Percentiles rank a stretch among this genome's conserved stretches.
phyloP scores from a whole-genome alignment of 2,329 filamentous ascomycete genomes.

The Fusarium piperis region DNA sequence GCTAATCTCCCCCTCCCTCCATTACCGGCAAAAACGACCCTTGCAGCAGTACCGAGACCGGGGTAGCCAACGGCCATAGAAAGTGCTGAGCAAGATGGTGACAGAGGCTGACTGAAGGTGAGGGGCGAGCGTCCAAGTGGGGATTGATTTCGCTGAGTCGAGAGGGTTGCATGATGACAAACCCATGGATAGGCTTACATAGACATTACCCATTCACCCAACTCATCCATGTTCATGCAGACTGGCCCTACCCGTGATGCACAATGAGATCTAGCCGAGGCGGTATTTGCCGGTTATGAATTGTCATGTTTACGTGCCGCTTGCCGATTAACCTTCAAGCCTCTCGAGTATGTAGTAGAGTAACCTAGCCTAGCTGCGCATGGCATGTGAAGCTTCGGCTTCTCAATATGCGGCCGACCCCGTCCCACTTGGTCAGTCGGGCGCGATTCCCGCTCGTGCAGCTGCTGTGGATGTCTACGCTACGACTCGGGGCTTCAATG shows the following conservation, averaged over 20 bases:
- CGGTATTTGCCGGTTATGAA: not conserved
- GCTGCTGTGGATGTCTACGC: not conserved
- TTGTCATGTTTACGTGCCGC: not conserved
- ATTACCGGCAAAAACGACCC: not conserved
- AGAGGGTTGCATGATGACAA: slow-evolving; percentile 24
- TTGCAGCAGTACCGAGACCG: not conserved
- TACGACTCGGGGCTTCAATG: not conserved
- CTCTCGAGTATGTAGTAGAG: not conserved
- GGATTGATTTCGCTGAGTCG: slow-evolving; percentile 7
- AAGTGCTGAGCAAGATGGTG: slow-evolving; percentile 26
- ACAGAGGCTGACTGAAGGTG: slow-evolving; percentile 26
- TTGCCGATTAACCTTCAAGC: not conserved
- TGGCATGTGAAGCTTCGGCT: not conserved
- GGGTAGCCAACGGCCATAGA: not conserved
- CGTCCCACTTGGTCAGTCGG: slow-evolving; percentile 8
- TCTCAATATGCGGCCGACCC: not conserved
- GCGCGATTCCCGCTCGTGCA: slow-evolving; percentile 5
- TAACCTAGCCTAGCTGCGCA: no score
- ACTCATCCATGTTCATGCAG: not conserved
- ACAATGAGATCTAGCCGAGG: not conserved
- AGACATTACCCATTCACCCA: not conserved
- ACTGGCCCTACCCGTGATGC: not conserved
- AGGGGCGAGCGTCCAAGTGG: not conserved
- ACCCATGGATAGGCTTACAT: slow-evolving; percentile 14
- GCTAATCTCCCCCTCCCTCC: not conserved